Evolutionary conservation across 2,329 filamentous ascomycete genomes (phyloP).

Genomic region (Clarireedia paspali): DNA sequence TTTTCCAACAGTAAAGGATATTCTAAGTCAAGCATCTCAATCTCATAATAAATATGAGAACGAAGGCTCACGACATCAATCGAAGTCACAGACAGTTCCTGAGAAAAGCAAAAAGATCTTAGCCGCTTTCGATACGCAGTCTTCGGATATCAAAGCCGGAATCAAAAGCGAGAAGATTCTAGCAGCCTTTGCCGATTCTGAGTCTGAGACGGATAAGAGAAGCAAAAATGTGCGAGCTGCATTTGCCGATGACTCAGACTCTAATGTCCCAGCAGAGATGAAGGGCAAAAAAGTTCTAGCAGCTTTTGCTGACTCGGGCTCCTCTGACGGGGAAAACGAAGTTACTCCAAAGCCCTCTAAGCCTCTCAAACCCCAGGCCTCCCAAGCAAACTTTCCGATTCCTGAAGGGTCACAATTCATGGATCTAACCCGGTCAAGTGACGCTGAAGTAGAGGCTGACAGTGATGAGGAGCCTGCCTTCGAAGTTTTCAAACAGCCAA

Average conservation of each 20-base stretch:
- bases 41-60: slow-evolving; percentile 25
- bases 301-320: background rate
- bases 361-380: slow-evolving; percentile 1
- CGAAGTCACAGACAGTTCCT: background rate
- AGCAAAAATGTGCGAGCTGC: slow-evolving; percentile 24
- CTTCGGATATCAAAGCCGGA: background rate
- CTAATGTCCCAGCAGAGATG: slow-evolving; percentile 3
- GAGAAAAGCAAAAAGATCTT: slow-evolving; percentile 16
- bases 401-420: slow-evolving; percentile 31
- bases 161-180: slow-evolving; percentile 9
- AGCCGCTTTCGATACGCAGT: slow-evolving; percentile 4
- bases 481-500: slow-evolving; percentile 2
- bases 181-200: slow-evolving; percentile 4
- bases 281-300: slow-evolving; percentile 18
- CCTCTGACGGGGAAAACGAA: slow-evolving; percentile 5
- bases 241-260: slow-evolving; percentile 29
- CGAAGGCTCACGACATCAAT: background rate
- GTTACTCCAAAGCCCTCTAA: background rate
- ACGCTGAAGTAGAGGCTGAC: slow-evolving; percentile 13
- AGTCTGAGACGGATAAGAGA: slow-evolving; percentile 1
- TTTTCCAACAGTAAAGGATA: slow-evolving; percentile 19
- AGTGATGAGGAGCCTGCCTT: background rate
- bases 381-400: slow-evolving; percentile 16
- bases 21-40: slow-evolving; percentile 25
- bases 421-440: slow-evolving; percentile 28